Evolutionary conservation across 768 basidiomycete genomes (phyloP), one percentile per base, ranked within the genome.

Genomic region (Lentinus tigrinus): DNA sequence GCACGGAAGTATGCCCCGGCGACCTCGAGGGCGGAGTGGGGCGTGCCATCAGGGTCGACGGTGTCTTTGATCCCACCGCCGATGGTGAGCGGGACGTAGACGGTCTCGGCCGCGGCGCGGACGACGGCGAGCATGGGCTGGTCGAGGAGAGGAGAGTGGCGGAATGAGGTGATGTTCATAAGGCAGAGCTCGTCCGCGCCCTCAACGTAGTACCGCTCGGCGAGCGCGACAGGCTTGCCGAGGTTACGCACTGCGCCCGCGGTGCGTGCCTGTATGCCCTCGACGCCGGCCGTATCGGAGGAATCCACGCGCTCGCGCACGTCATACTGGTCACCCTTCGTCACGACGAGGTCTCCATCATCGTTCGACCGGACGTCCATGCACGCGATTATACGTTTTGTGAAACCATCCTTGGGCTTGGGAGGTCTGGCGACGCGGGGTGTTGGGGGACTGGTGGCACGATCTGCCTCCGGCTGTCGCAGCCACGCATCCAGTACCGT

Each of bases 131-230:
- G 84, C 97, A 99, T 98, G 0, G 97, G 97, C 74, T 99, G 97
- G 74, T 98, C 97, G 43, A 81, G 87, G 36, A 99, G 80, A 1
- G 97, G 95, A 14, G 94, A 98, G 67, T 91, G 89, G 60, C 97
- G 91, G 85, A 99, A 99, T 61, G 96, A 97, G 16, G 97, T 99
- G 79, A 99, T 99, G 75, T 99, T 99, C 70, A 99, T 88, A 62
- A 99, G 86, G 71, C 94, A 97, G 36, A 99, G 79, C 74, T 99
- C 97, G 73, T 99, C 97, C 46, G 96, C 96, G 31, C 95, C 95
- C 31, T 86, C 84, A 11, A 76, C 71, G 74, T 88, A 98, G 76
- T 99, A 98, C 63, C 84, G 85, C 47, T 81, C 83, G 2, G 95
- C 89, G 58, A 98, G 86, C 27, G 91, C 85, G 66, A 99, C 93